These are phyloP conservation scores for Fagopyrum tataricum DNA, from an alignment of 148 eudicot species.

Conservation along the genomic window DNA sequence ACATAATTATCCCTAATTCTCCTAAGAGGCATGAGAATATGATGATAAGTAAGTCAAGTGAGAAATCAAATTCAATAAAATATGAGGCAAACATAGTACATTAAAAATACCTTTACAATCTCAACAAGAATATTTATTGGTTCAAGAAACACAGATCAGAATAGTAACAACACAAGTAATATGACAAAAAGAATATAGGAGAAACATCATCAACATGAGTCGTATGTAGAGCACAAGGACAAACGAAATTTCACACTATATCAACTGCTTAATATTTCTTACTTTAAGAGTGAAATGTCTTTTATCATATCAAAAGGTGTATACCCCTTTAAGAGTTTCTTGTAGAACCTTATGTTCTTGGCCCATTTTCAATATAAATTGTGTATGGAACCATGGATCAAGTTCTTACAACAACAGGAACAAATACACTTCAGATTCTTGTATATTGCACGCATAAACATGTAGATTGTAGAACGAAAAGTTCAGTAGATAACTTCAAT, in stretches of 20 bases:
- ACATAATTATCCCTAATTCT: constrained; percentile 12
- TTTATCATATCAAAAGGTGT: background rate
- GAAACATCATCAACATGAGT: background rate
- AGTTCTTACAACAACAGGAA: background rate
- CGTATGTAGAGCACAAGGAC: background rate
- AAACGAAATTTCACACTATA: constrained; percentile 13
- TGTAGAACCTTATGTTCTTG: background rate
- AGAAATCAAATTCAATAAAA: constrained; percentile 13
- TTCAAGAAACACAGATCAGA: too few relatives aligned
- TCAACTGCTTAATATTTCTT: too few relatives aligned
- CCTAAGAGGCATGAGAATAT: constrained; percentile 1
- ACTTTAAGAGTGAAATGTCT: background rate
- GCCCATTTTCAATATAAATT: background rate
- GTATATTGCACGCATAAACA: background rate
- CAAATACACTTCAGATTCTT: background rate
- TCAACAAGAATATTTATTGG: too few relatives aligned
- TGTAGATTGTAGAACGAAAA: background rate
- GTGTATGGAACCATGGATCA: background rate
- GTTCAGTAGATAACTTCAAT: too few relatives aligned
- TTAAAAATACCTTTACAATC: too few relatives aligned
- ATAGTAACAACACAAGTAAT: background rate
- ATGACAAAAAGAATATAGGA: background rate
- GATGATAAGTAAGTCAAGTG: constrained; percentile 22
- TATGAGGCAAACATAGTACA: constrained; percentile 15
- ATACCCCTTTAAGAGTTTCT: background rate